phyloP scores from a whole-genome alignment of 2,329 filamentous ascomycete genomes.

The Aspergillus terreus region DNA sequence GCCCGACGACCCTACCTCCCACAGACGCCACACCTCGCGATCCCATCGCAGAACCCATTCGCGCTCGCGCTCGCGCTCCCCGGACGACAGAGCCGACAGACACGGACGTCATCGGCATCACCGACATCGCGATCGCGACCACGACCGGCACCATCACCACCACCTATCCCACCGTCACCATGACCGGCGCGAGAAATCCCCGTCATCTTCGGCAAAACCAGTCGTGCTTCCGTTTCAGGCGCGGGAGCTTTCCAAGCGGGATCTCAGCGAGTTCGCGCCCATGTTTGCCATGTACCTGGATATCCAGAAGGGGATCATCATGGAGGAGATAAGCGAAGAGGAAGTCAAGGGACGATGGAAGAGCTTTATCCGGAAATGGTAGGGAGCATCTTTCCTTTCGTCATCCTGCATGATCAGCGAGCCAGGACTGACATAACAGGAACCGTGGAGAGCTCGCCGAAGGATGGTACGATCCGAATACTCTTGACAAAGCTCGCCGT shows the following conservation, averaged over 20 bases:
- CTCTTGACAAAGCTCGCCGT: constrained; percentile 53
- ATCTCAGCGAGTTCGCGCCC: constrained; percentile 62
- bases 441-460: constrained; percentile 82
- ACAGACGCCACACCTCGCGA: constrained; percentile 15
- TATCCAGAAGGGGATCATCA: constrained; percentile 73
- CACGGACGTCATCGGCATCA: constrained; percentile 29
- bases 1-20: constrained; percentile 15
- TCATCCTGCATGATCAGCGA: neutral
- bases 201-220: constrained; percentile 14
- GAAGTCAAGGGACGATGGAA: constrained; percentile 86
- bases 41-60: constrained; percentile 15
- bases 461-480: constrained; percentile 87
- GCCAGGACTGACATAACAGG: constrained; percentile 52
- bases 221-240: constrained; percentile 62
- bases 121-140: constrained; percentile 16
- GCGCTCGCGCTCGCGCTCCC: constrained; percentile 36
- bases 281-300: constrained; percentile 83
- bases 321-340: constrained; percentile 67
- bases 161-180: constrained; percentile 3
- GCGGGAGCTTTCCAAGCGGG: constrained; percentile 63
- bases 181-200: constrained; percentile 10
- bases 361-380: constrained; percentile 87
- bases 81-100: constrained; percentile 21
- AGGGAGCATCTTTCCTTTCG: constrained; percentile 26
- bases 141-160: constrained; percentile 29